Evolutionary conservation across 352 stramenopile genomes (phyloP).

Genomic region (Pythium guiyangense): DNA sequence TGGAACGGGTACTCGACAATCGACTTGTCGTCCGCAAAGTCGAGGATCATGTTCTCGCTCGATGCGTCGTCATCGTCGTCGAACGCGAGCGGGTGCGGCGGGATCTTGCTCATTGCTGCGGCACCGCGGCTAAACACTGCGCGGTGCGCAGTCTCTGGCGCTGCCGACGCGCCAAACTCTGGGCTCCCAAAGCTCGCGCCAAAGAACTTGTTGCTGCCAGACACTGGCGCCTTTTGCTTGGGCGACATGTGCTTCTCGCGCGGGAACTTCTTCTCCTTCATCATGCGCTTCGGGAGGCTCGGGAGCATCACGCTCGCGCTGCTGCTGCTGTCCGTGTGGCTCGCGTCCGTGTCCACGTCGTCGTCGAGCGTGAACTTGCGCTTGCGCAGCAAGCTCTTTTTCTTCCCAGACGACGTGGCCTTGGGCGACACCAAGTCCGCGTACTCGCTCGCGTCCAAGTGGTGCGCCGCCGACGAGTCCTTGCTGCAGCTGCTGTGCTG

Average conservation of each 20-base stretch:
- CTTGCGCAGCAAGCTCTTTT: constrained; percentile 61
- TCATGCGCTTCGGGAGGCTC: constrained; percentile 62
- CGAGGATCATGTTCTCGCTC: constrained; percentile 55
- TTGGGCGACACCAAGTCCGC: constrained; percentile 7
- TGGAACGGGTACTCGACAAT: constrained; percentile 56
- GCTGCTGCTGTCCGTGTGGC: constrained; percentile 5
- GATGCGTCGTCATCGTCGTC: constrained; percentile 24
- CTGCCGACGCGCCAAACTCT: constrained; percentile 14
- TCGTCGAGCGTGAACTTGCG: constrained; percentile 52
- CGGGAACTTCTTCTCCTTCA: constrained; percentile 56
- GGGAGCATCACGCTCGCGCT: constrained; percentile 17
- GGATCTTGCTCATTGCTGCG: constrained; percentile 5
- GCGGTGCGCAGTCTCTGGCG: constrained; percentile 26
- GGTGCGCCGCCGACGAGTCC: background rate
- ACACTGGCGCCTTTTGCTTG: constrained; percentile 58
- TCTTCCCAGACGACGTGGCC: constrained; percentile 27
- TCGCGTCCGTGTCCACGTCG: constrained; percentile 12
- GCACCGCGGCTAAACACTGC: constrained; percentile 28
- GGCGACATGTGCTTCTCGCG: constrained; percentile 67
- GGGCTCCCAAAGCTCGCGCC: constrained; percentile 12
- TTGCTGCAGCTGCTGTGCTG: constrained; percentile 10
- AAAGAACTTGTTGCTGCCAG: constrained; percentile 37
- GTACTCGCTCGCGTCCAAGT: constrained; percentile 12
- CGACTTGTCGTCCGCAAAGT: constrained; percentile 75
- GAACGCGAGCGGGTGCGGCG: constrained; percentile 54